phyloP scores from a whole-genome alignment of 2,329 filamentous ascomycete species.

The Phaeosphaeriaceae sp. region DNA sequence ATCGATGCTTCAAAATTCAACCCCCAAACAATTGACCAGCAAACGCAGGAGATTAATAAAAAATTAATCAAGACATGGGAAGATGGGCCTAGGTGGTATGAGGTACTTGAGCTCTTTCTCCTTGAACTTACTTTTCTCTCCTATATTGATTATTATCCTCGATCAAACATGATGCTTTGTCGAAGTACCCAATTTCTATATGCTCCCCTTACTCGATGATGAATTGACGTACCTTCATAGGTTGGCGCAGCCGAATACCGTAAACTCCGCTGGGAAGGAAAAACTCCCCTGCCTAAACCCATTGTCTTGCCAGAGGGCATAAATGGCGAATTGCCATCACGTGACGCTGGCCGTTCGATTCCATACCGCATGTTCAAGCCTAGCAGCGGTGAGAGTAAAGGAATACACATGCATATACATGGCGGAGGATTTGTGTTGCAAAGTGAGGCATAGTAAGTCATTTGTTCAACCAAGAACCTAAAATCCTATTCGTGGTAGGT shows the following conservation, averaged over 20 bases:
- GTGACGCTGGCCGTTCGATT: slow-evolving; percentile 58
- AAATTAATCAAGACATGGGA: slow-evolving; percentile 51
- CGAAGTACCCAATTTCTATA: neutral
- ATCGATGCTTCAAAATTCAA: slow-evolving; percentile 54
- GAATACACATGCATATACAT: slow-evolving; percentile 63
- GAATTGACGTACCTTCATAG: no score
- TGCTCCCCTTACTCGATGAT: no score
- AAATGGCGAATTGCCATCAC: slow-evolving; percentile 58
- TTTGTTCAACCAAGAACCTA: neutral
- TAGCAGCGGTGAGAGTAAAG: slow-evolving; percentile 52
- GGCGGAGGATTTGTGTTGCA: slow-evolving; percentile 58
- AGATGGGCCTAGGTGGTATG: slow-evolving; percentile 58
- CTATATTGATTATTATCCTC: neutral
- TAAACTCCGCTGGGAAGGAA: slow-evolving; percentile 60
- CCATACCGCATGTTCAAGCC: slow-evolving; percentile 61
- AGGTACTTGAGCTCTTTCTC: slow-evolving; percentile 43
- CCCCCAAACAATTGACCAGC: slow-evolving; percentile 46
- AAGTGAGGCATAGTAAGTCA: slow-evolving; percentile 38
- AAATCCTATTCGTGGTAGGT: neutral
- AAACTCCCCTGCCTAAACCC: slow-evolving; percentile 59
- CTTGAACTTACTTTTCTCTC: neutral
- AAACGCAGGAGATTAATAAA: slow-evolving; percentile 55
- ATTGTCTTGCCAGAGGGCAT: slow-evolving; percentile 54
- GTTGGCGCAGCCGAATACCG: slow-evolving; percentile 62
- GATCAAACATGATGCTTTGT: no score